Evolutionary conservation across 73 alveolate genomes (phyloP).

Genomic region (Paramecium sonneborni): DNA sequence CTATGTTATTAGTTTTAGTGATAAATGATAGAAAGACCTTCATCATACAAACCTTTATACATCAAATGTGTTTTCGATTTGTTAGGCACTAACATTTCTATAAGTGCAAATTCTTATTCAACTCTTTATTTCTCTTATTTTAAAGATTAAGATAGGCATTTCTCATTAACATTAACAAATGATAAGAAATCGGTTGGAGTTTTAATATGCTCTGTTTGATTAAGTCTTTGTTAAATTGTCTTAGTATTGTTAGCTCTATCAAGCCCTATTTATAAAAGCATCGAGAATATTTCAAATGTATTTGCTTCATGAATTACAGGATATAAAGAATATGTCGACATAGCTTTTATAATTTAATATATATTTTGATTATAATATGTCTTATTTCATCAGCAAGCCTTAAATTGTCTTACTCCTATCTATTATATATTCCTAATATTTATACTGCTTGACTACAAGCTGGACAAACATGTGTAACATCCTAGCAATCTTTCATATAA

Average conservation of each 20-base stretch:
- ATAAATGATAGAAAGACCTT: conserved; percentile 39
- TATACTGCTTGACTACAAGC: not conserved
- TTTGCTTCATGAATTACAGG: conserved; percentile 15
- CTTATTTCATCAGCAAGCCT: conserved; percentile 6
- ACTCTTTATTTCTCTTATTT: conserved; percentile 40
- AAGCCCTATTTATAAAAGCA: not conserved
- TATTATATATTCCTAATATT: not conserved
- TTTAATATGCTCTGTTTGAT: not conserved
- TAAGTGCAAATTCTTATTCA: conserved; percentile 6
- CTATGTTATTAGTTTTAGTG: conserved; percentile 8
- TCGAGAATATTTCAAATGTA: not conserved
- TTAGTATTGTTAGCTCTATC: conserved; percentile 2
- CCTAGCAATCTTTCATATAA: conserved; percentile 14
- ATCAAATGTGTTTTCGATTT: not conserved
- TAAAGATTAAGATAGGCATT: not conserved
- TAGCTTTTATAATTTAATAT: not conserved
- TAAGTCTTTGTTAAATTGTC: not conserved
- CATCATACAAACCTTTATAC: not conserved
- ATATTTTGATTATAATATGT: not conserved
- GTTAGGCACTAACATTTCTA: conserved; percentile 1
- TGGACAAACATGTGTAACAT: conserved; percentile 25
- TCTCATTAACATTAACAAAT: conserved; percentile 41
- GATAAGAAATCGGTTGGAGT: not conserved
- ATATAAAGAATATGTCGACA: conserved; percentile 19
- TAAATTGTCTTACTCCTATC: conserved; percentile 28